Conservation (phyloP, 2,329 filamentous ascomycete genomes). For the Hymenoscyphus scutula region DNA sequence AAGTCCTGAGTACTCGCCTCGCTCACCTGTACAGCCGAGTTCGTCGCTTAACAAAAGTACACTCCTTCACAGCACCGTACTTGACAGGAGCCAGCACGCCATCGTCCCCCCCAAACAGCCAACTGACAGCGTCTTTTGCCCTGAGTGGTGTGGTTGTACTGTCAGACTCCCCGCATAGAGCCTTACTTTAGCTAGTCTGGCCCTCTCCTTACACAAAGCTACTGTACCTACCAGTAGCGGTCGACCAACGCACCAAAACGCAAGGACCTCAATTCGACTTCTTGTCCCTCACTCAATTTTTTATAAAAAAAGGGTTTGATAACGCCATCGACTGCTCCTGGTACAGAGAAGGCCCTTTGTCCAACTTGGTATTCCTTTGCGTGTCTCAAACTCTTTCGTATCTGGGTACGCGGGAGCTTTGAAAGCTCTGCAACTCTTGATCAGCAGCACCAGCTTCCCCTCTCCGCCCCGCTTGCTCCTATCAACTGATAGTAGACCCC, state of each 20-base stretch:
- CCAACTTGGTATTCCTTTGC: not conserved
- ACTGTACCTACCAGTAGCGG: not conserved
- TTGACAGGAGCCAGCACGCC: not conserved
- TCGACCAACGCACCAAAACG: not conserved
- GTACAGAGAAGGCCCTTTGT: not conserved
- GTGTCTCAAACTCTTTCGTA: not conserved
- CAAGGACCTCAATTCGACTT: not conserved
- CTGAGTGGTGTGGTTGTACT: not conserved
- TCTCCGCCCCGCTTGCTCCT: not conserved
- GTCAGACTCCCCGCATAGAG: not conserved
- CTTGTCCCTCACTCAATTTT: not conserved
- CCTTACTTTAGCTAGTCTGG: not conserved
- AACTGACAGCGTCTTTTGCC: not conserved
- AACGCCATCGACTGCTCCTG: not conserved
- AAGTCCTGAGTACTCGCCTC: not conserved
- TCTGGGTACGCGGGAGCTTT: not conserved
- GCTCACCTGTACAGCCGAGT: not conserved
- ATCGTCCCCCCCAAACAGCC: not conserved
- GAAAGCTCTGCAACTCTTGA: not conserved
- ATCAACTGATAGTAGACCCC: not conserved
- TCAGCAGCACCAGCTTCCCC: conserved; percentile 1
- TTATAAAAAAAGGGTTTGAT: not conserved
- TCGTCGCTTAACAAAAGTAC: not conserved
- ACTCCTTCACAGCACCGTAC: not conserved
- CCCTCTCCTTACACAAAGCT: not conserved